Conservation (phyloP, 495 filamentous ascomycete species). For the Aspergillus ostianus region DNA sequence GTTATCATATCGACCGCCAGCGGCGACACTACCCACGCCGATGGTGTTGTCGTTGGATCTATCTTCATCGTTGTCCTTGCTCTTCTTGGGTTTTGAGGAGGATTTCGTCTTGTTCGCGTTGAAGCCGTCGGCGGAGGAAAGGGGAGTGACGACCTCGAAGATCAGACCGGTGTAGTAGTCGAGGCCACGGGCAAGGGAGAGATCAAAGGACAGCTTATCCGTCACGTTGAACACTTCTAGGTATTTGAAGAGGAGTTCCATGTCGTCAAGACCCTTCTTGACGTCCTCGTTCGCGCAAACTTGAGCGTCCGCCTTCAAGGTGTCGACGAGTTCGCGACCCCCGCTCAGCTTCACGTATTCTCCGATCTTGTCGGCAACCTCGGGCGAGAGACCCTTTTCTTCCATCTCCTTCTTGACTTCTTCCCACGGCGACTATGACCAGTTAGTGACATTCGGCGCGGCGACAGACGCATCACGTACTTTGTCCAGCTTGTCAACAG, state of each 20-base stretch:
- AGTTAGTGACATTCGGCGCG: neutral
- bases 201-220: constrained; percentile 74
- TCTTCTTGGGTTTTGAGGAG: constrained; percentile 50
- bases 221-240: constrained; percentile 71
- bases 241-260: constrained; percentile 79
- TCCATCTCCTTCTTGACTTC: constrained; percentile 94
- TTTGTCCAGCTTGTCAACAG: constrained; percentile 97
- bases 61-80: constrained; percentile 72
- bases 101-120: constrained; percentile 50
- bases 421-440: constrained; percentile 58
- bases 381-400: constrained; percentile 76
- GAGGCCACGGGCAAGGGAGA: constrained; percentile 78
- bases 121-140: constrained; percentile 38
- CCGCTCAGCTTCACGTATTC: constrained; percentile 73
- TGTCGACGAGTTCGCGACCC: constrained; percentile 63
- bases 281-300: constrained; percentile 67
- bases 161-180: constrained; percentile 94
- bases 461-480: constrained; percentile 21
- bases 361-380: constrained; percentile 81
- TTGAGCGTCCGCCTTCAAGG: constrained; percentile 59
- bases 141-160: constrained; percentile 81
- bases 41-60: constrained; percentile 77
- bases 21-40: constrained; percentile 83
- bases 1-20: constrained; percentile 90
- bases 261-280: constrained; percentile 75